Conservation (phyloP, 345 rosid genomes). For the Brassica juncea region DNA sequence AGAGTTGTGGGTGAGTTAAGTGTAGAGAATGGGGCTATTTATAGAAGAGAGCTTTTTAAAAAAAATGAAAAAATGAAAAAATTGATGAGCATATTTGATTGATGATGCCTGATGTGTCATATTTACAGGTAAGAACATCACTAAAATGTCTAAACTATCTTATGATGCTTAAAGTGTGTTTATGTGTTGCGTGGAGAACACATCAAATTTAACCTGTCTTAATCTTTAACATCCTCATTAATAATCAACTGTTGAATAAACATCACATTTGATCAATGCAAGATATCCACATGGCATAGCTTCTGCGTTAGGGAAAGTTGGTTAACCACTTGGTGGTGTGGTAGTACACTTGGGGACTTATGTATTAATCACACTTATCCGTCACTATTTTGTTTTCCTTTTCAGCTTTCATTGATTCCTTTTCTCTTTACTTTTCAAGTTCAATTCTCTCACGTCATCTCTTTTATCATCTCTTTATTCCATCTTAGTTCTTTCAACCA, state of each 20-base stretch:
- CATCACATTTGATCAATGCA: neutral
- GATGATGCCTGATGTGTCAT: neutral
- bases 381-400: neutral
- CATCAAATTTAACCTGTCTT: neutral
- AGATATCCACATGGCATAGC: neutral
- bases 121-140: neutral
- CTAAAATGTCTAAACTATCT: neutral
- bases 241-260: neutral
- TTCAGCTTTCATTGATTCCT: neutral
- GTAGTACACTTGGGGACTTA: neutral
- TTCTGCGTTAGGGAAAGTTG: neutral
- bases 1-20: constrained; percentile 32
- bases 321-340: neutral
- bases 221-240: neutral
- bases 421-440: constrained; percentile 15
- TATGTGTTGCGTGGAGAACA: neutral
- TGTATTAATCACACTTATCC: neutral
- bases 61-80: neutral
- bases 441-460: constrained; percentile 31
- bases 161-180: neutral
- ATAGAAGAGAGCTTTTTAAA: constrained; percentile 16
- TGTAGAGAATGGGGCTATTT: constrained; percentile 38
- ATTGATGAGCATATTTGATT: neutral
- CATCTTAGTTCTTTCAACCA: constrained; percentile 3
- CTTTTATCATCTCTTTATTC: constrained; percentile 25